phyloP scores from a whole-genome alignment of 768 basidiomycete species.

The Chlorophyllum brunneum region DNA sequence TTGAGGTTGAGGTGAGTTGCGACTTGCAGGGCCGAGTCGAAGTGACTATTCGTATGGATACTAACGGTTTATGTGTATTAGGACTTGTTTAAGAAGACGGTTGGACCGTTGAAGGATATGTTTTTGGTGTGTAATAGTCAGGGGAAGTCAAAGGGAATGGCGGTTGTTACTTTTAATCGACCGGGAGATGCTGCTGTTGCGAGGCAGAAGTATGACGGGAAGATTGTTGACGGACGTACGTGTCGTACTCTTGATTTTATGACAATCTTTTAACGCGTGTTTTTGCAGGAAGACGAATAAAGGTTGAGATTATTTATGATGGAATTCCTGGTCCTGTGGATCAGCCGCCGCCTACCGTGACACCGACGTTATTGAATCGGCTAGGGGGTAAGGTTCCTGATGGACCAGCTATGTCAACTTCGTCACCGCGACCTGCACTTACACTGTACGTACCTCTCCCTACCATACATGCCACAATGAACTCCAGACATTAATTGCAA shows the following conservation, averaged over 20 bases:
- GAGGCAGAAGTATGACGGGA: constrained; percentile 67
- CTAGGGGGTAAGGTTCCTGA: constrained; percentile 13
- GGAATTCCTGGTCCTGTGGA: constrained; percentile 22
- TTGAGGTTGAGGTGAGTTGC: constrained; percentile 58
- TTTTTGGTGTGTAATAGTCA: constrained; percentile 76
- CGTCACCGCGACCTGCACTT: background rate
- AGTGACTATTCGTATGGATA: background rate
- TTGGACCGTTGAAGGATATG: constrained; percentile 67
- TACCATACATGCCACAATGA: background rate
- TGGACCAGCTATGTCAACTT: background rate
- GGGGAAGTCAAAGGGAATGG: constrained; percentile 78
- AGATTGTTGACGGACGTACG: constrained; percentile 65
- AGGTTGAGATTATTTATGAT: constrained; percentile 60
- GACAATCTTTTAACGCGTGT: background rate
- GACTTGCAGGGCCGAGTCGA: no score
- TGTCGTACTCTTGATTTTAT: constrained; percentile 13
- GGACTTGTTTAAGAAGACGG: constrained; percentile 74
- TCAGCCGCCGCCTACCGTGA: constrained; percentile 3
- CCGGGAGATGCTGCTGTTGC: constrained; percentile 61
- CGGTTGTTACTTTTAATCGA: constrained; percentile 64
- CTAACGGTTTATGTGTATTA: constrained; percentile 22
- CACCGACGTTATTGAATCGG: constrained; percentile 7
- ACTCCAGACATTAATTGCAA: background rate
- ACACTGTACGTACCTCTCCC: constrained; percentile 7
- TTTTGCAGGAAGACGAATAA: constrained; percentile 57